Percentiles rank a stretch among this genome's conserved stretches.
Conservation (phyloP, 2,329 filamentous ascomycete genomes). For the Epichloe sp. region DNA sequence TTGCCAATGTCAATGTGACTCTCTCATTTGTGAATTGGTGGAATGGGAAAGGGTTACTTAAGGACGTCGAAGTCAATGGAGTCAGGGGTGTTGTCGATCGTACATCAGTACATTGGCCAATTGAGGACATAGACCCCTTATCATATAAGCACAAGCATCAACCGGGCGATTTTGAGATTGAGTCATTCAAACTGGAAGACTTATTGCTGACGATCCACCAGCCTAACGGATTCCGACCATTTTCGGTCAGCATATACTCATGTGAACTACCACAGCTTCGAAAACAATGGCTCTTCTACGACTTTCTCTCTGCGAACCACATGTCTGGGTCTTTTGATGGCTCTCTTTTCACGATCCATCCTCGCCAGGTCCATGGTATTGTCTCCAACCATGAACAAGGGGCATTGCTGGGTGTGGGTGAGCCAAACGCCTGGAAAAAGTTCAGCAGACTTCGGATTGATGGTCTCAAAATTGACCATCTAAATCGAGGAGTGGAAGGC, state of each 20-base stretch:
- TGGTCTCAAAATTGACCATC: slow-evolving; percentile 84
- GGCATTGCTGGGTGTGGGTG: slow-evolving; percentile 43
- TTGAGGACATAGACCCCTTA: slow-evolving; percentile 60
- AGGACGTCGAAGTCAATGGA: slow-evolving; percentile 87
- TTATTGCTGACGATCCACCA: slow-evolving; percentile 85
- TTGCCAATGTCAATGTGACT: slow-evolving; percentile 91
- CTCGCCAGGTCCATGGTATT: slow-evolving; percentile 74
- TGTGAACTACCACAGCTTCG: slow-evolving; percentile 86
- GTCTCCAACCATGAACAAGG: slow-evolving; percentile 46
- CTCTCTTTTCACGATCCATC: slow-evolving; percentile 93
- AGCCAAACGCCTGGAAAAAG: slow-evolving; percentile 79
- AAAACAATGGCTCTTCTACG: slow-evolving; percentile 97
- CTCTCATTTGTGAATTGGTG: slow-evolving; percentile 98
- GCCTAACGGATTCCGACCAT: slow-evolving; percentile 81
- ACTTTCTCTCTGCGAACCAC: slow-evolving; percentile 87
- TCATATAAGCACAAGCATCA: slow-evolving; percentile 79
- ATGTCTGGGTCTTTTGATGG: slow-evolving; percentile 94
- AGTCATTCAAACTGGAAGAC: slow-evolving; percentile 93
- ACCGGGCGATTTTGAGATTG: slow-evolving; percentile 91
- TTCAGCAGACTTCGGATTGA: slow-evolving; percentile 88
- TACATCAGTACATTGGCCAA: slow-evolving; percentile 60
- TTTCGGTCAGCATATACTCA: slow-evolving; percentile 87
- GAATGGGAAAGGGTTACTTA: slow-evolving; percentile 84
- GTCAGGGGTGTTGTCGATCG: slow-evolving; percentile 87
- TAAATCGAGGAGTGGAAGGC: slow-evolving; percentile 84